Evolutionary conservation across 805 yeast species (phyloP).

Genomic region (Ascoidea asiatica): DNA sequence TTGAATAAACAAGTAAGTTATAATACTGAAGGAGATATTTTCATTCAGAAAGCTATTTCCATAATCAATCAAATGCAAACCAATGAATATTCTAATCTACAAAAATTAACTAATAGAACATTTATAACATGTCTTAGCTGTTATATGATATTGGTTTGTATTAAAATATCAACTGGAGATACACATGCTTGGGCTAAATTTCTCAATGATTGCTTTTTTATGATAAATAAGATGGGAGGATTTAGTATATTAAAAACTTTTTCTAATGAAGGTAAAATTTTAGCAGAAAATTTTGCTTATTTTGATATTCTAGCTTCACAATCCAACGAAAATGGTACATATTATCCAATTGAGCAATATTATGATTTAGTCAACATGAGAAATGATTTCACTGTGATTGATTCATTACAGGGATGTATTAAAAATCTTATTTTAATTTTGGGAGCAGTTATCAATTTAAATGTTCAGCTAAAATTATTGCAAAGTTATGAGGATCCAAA

Average conservation of each 20-base stretch:
- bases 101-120: slow-evolving; percentile 12
- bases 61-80: slow-evolving; percentile 14
- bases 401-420: slow-evolving; percentile 17
- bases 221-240: slow-evolving; percentile 10
- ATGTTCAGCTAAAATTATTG: slow-evolving; percentile 12
- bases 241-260: slow-evolving; percentile 4
- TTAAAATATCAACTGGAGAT: slow-evolving; percentile 24
- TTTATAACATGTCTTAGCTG: slow-evolving; percentile 16
- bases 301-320: slow-evolving; percentile 12
- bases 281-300: slow-evolving; percentile 9
- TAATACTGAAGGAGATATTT: slow-evolving; percentile 14
- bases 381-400: slow-evolving; percentile 1
- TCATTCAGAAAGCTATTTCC: slow-evolving; percentile 14
- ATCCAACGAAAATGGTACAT: slow-evolving; percentile 15
- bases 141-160: slow-evolving; percentile 18
- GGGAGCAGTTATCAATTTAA: slow-evolving; percentile 13
- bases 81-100: slow-evolving; percentile 4
- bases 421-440: slow-evolving; percentile 13
- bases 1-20: slow-evolving; percentile 13
- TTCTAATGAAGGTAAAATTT: slow-evolving; percentile 5
- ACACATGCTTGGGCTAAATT: slow-evolving; percentile 7
- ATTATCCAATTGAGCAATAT: slow-evolving; percentile 13
- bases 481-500: slow-evolving; percentile 6
- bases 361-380: not conserved
- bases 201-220: slow-evolving; percentile 6